Evolutionary conservation across 805 yeast species (phyloP), one percentile per base, ranked within the genome.

Genomic region (Yueomyces sinensis): DNA sequence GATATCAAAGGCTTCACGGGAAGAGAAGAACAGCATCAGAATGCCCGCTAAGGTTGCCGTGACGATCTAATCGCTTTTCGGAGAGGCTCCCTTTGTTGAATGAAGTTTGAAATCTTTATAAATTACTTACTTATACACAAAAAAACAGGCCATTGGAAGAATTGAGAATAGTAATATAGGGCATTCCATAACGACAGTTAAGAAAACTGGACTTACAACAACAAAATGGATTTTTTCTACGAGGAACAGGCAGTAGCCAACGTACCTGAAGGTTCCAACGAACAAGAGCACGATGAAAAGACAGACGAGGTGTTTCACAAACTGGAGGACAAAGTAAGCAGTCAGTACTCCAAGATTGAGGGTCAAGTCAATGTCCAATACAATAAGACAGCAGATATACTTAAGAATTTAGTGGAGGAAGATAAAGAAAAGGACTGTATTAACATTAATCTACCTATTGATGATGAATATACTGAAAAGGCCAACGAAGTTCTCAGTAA

Each of bases 401-500:
- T 50, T 32, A 39, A 44, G 38, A 45, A 39, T 20, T 32, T 45
- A 3, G 41, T 47, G 9, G 29, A 32, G 9, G 50, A 45, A 15
- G 38, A 43, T 30, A 42, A 46, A 27, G 7, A 7, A 7, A 22
- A 22, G 7, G 46, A 43, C 18, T 45, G 46, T 48, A 40, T 56
- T 52, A 42, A 48, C 39, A 29, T 56, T 31, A 37, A 50, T 18
- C 14, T 52, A 13, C 53, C 56, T 9, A 22, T 50, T 27, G 44
- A 47, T 36, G 34, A 42, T 15, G 43, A 38, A 19, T 45, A 44
- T 3, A 35, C 52, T 2, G 55, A 52, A 27, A 53, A 52, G 41
- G 76, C 86, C 6, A 83, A 80, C 44, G 66, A 65, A 31, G 72
- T 70, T 34, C 61, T 86, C 33, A 87, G 82, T 41, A 69, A 72